phyloP scores from a whole-genome alignment of 768 basidiomycete genomes.

The Lactifluus hygrophoroides region DNA sequence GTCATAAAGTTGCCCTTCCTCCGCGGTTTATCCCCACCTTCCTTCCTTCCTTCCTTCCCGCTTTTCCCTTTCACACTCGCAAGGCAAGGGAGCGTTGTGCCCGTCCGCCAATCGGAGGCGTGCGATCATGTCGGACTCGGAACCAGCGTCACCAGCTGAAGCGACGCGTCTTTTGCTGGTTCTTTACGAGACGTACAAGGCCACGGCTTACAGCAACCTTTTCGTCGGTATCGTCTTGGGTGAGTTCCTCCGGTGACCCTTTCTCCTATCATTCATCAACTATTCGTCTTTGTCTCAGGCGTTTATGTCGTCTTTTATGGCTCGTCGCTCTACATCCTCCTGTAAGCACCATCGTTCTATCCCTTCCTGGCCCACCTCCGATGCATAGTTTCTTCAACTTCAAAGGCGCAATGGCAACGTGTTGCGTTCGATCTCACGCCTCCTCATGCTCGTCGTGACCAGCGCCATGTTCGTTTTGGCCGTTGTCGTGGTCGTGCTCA shows the following conservation, averaged over 20 bases:
- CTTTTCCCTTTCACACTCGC: too few relatives aligned
- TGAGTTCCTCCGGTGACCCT: background rate
- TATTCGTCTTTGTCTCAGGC: background rate
- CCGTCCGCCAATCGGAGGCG: too few relatives aligned
- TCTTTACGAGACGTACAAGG: background rate
- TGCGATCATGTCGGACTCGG: slow-evolving; percentile 11
- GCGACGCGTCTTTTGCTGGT: background rate
- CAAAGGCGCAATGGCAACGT: background rate
- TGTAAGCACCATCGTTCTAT: background rate
- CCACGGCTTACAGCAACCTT: slow-evolving; percentile 3
- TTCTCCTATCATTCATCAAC: background rate
- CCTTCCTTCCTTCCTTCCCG: background rate
- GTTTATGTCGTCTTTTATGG: slow-evolving; percentile 2
- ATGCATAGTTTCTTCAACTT: too few relatives aligned
- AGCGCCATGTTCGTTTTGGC: slow-evolving; percentile 6
- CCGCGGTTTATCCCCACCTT: background rate
- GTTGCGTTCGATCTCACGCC: background rate
- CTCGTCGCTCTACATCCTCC: slow-evolving; percentile 12
- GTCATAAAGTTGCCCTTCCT: background rate
- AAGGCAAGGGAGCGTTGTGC: too few relatives aligned
- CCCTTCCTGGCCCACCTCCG: too few relatives aligned
- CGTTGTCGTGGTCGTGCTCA: slow-evolving; percentile 4
- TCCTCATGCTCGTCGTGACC: slow-evolving; percentile 11
- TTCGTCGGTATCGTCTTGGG: slow-evolving; percentile 12
- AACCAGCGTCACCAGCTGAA: too few relatives aligned